Conservation (phyloP, 2,329 filamentous ascomycete species). For the Xylariaceae sp. region DNA sequence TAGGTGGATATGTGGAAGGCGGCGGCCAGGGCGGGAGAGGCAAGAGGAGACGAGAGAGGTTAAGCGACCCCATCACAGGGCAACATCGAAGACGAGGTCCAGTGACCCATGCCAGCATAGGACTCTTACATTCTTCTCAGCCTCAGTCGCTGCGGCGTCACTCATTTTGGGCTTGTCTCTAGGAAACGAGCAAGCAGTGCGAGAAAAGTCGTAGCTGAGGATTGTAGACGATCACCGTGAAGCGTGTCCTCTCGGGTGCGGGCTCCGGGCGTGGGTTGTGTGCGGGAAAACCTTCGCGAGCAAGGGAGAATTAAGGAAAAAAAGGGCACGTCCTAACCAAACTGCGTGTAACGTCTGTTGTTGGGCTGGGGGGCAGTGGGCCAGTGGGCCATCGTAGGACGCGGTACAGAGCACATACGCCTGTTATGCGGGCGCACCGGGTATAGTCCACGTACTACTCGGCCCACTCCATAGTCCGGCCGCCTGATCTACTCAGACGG, state of each 20-base stretch:
- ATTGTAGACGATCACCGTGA: slow-evolving; percentile 10
- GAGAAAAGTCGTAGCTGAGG: slow-evolving; percentile 21
- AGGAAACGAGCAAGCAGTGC: slow-evolving; percentile 23
- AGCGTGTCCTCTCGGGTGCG: slow-evolving; percentile 19
- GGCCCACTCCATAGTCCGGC: too few relatives aligned
- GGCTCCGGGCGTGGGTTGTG: slow-evolving; percentile 21
- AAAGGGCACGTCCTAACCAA: slow-evolving; percentile 1
- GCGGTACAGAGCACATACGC: too few relatives aligned
- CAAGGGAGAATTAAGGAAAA: slow-evolving; percentile 5
- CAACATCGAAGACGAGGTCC: slow-evolving; percentile 1
- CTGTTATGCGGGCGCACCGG: too few relatives aligned
- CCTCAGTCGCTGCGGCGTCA: slow-evolving; percentile 81
- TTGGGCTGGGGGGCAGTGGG: neutral
- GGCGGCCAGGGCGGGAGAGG: neutral
- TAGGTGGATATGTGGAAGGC: slow-evolving; percentile 18
- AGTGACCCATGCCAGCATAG: neutral
- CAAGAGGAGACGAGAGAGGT: slow-evolving; percentile 10
- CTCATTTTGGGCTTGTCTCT: slow-evolving; percentile 64
- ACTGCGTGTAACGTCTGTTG: neutral
- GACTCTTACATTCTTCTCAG: slow-evolving; percentile 82
- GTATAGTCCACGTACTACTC: too few relatives aligned
- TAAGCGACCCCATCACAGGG: slow-evolving; percentile 14
- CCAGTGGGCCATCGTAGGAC: neutral
- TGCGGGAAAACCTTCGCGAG: slow-evolving; percentile 23
- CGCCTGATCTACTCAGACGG: too few relatives aligned